Evolutionary conservation across 1,284 basidiomycete species (phyloP).

Genomic region (Microbotryum lychnidis-dioicae): DNA sequence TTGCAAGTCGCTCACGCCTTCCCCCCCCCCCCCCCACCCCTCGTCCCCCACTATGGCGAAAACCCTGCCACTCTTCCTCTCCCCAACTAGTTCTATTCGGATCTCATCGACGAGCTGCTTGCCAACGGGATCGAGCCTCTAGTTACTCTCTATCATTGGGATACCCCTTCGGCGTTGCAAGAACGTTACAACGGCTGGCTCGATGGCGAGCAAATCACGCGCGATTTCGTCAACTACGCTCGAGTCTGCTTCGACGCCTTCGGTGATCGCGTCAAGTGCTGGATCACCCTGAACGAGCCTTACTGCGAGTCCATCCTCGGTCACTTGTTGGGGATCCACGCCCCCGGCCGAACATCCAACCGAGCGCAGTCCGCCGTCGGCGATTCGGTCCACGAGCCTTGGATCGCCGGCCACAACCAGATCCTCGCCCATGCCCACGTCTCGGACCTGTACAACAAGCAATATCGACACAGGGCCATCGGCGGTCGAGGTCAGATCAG

Average conservation of each 20-base stretch:
- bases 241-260: slow-evolving; percentile 62
- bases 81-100: no score
- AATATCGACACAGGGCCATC: slow-evolving; percentile 52
- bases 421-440: slow-evolving; percentile 62
- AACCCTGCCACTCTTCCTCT: no score
- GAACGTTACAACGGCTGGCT: slow-evolving; percentile 67
- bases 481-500: slow-evolving; percentile 51
- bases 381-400: slow-evolving; percentile 59
- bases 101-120: no score
- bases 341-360: slow-evolving; percentile 59
- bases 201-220: slow-evolving; percentile 54
- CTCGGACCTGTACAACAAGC: slow-evolving; percentile 54
- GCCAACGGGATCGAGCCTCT: slow-evolving; percentile 46
- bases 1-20: no score
- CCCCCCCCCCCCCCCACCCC: no score
- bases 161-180: slow-evolving; percentile 7
- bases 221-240: slow-evolving; percentile 59
- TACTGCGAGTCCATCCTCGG: slow-evolving; percentile 65
- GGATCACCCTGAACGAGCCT: slow-evolving; percentile 46
- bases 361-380: slow-evolving; percentile 51
- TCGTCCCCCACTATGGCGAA: no score
- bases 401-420: slow-evolving; percentile 61
- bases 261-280: slow-evolving; percentile 66
- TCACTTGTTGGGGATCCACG: slow-evolving; percentile 53
- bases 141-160: slow-evolving; percentile 39